Conservation (phyloP, 78 protist species). For the Dictyostelium firmibasis region DNA sequence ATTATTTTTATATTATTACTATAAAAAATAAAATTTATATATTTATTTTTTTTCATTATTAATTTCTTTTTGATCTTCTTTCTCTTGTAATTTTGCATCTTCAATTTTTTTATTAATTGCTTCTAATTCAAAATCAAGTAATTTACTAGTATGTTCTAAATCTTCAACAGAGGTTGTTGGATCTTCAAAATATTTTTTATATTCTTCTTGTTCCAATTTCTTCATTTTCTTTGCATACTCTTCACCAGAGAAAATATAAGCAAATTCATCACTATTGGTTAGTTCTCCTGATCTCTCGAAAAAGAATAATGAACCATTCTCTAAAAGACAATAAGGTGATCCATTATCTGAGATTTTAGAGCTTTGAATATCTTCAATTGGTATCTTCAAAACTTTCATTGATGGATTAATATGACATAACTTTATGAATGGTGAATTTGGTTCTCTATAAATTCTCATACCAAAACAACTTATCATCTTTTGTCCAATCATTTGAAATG, state of each 20-base stretch:
- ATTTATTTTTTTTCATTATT: not conserved
- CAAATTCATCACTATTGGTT: not conserved
- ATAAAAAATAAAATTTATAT: not conserved
- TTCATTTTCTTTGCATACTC: slow-evolving; percentile 1
- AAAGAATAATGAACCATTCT: slow-evolving; percentile 22
- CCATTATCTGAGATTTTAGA: not conserved
- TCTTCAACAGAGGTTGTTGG: not conserved
- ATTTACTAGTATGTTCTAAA: not conserved
- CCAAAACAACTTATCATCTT: not conserved
- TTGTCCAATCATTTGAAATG: slow-evolving; percentile 24
- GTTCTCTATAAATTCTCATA: slow-evolving; percentile 17
- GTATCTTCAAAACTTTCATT: not conserved
- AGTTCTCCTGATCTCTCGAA: slow-evolving; percentile 23
- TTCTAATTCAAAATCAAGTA: not conserved
- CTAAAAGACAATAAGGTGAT: slow-evolving; percentile 9
- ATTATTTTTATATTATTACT: not conserved
- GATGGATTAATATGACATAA: slow-evolving; percentile 5
- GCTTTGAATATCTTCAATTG: slow-evolving; percentile 25
- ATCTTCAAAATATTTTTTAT: slow-evolving; percentile 13
- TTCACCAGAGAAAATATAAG: slow-evolving; percentile 46
- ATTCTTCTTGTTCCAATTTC: slow-evolving; percentile 21
- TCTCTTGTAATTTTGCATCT: not conserved
- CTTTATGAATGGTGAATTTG: not conserved
- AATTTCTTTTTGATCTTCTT: not conserved
- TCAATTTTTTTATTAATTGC: not conserved